Percentiles rank a stretch among this genome's conserved stretches.
Conservation (phyloP, 2,329 filamentous ascomycete species). For the Colletotrichum costaricense region DNA sequence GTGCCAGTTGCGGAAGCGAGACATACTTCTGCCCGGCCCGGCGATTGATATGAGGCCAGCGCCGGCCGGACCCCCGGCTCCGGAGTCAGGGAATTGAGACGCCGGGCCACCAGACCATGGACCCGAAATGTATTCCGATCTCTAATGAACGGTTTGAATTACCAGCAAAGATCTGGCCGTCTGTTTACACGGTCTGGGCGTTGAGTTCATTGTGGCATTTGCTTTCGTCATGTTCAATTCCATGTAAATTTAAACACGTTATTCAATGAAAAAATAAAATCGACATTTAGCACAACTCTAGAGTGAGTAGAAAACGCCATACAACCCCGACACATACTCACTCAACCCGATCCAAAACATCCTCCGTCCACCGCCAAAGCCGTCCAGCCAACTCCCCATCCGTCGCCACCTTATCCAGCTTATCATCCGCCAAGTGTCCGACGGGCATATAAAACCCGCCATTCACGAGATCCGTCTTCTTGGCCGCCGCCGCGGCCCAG, state of each 20-base stretch:
- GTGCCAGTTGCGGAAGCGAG: neutral
- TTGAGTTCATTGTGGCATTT: neutral
- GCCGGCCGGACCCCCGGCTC: slow-evolving; percentile 3
- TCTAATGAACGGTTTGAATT: neutral
- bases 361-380: slow-evolving; percentile 54
- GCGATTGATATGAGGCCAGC: neutral
- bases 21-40: neutral
- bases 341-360: slow-evolving; percentile 21
- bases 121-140: neutral
- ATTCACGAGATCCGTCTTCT: slow-evolving; percentile 34
- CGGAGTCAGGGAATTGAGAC: neutral
- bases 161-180: neutral
- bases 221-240: neutral
- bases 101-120: neutral
- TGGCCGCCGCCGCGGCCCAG: slow-evolving; percentile 44
- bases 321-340: neutral
- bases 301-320: too few species aligned
- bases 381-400: slow-evolving; percentile 45
- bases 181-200: neutral
- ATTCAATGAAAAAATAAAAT: too few species aligned
- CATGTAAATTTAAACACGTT: neutral
- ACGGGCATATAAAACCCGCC: slow-evolving; percentile 45
- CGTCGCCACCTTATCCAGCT: slow-evolving; percentile 36
- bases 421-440: slow-evolving; percentile 38
- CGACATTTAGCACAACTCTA: too few species aligned